A percentile compares a stretch with the other conserved stretches of the same genome.
Evolutionary conservation across 2,329 filamentous ascomycete genomes (phyloP).

Genomic region (Immersiporthe knoxdaviesiana): DNA sequence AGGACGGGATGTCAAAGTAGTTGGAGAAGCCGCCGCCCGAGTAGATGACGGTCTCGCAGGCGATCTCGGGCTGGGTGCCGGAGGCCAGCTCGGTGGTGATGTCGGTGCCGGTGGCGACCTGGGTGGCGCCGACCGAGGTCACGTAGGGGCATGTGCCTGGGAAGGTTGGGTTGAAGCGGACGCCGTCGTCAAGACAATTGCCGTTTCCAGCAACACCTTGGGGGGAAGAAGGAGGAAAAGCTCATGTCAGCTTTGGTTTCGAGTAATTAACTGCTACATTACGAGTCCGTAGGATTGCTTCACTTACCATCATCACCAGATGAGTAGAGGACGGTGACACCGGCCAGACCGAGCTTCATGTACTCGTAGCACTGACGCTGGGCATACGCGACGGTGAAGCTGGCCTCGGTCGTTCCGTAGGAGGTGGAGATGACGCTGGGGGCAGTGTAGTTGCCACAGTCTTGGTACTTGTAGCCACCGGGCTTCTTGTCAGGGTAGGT

Average conservation of each 20-base stretch:
- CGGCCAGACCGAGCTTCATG: slow-evolving; percentile 46
- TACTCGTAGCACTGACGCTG: slow-evolving; percentile 43
- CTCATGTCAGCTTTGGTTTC: background rate
- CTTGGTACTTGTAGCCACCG: slow-evolving; percentile 48
- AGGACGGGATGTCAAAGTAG: slow-evolving; percentile 26
- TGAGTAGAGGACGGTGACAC: slow-evolving; percentile 42
- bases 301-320: slow-evolving; percentile 39
- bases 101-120: slow-evolving; percentile 26
- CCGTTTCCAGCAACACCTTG: slow-evolving; percentile 41
- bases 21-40: slow-evolving; percentile 29
- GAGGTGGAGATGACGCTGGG: slow-evolving; percentile 53
- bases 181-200: slow-evolving; percentile 39
- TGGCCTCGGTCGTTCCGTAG: slow-evolving; percentile 50
- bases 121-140: slow-evolving; percentile 45
- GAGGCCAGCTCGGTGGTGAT: slow-evolving; percentile 22
- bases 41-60: slow-evolving; percentile 28
- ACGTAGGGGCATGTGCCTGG: slow-evolving; percentile 52
- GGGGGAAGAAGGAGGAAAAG: slow-evolving; percentile 5
- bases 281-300: too few species aligned
- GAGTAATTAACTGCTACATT: too few species aligned
- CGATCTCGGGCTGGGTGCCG: slow-evolving; percentile 26
- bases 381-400: slow-evolving; percentile 51
- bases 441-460: slow-evolving; percentile 39
- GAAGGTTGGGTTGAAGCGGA: slow-evolving; percentile 47
- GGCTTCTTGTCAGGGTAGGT: slow-evolving; percentile 47